Percentiles rank a stretch among this genome's conserved stretches.
These are phyloP conservation scores for Bassia scoparia DNA, from an alignment of 148 eudicot species.

Conservation along the genomic window DNA sequence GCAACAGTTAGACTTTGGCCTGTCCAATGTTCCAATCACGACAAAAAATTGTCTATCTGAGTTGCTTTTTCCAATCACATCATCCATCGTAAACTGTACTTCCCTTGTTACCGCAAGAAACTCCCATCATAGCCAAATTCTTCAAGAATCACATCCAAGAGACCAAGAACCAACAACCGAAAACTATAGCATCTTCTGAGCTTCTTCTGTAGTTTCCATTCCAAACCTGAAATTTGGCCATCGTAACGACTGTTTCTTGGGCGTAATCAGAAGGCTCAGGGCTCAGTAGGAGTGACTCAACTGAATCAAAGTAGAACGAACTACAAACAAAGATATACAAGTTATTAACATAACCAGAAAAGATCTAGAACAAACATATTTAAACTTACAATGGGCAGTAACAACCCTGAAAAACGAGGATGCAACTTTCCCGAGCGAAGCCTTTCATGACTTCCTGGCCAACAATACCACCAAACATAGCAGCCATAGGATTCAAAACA, in stretches of 20 bases:
- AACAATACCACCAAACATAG: constrained; percentile 95
- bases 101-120: constrained; percentile 65
- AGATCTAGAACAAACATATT: not conserved
- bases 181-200: constrained; percentile 67
- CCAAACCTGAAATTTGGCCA: constrained; percentile 92
- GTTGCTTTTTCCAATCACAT: constrained; percentile 92
- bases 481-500: constrained; percentile 95
- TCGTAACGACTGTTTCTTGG: constrained; percentile 76
- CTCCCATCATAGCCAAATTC: constrained; percentile 93
- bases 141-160: constrained; percentile 91
- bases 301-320: constrained; percentile 94
- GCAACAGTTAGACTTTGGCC: constrained; percentile 94
- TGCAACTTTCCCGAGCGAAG: constrained; percentile 95
- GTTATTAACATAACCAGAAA: constrained; percentile 1
- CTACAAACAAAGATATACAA: constrained; percentile 34
- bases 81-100: constrained; percentile 88
- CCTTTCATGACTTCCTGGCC: constrained; percentile 96
- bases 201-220: constrained; percentile 75
- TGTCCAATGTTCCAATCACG: constrained; percentile 99
- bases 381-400: not conserved
- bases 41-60: constrained; percentile 86
- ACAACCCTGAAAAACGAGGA: constrained; percentile 85
- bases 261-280: constrained; percentile 53
- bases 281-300: constrained; percentile 84
- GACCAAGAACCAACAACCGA: constrained; percentile 94